phyloP scores from a whole-genome alignment of 805 yeast genomes.

The Novakomyces olei region DNA sequence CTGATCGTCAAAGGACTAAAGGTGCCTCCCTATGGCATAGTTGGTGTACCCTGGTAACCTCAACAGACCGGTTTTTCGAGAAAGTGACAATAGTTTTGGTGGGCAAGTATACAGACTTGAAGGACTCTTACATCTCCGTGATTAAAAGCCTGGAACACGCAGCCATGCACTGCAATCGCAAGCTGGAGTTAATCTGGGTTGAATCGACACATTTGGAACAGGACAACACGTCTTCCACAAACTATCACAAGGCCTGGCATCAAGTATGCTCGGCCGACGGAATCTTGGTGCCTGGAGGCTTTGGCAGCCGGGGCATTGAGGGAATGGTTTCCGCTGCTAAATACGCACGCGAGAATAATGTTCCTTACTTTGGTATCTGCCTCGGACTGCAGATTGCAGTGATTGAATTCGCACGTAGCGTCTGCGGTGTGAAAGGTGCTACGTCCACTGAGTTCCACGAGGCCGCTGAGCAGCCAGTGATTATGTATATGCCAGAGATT shows the following conservation, averaged over 20 bases:
- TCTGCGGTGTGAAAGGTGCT: conserved; percentile 41
- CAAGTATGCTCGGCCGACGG: conserved; percentile 84
- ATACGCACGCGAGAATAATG: conserved; percentile 90
- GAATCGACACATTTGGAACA: conserved; percentile 82
- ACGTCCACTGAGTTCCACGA: conserved; percentile 14
- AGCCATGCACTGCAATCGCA: conserved; percentile 70
- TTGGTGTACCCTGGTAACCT: conserved; percentile 60
- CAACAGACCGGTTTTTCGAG: conserved; percentile 60
- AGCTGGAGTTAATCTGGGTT: conserved; percentile 81
- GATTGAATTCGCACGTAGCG: conserved; percentile 72
- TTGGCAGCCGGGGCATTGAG: conserved; percentile 91
- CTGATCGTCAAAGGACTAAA: conserved; percentile 29
- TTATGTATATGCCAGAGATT: conserved; percentile 96
- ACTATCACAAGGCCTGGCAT: conserved; percentile 92
- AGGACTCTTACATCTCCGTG: conserved; percentile 86
- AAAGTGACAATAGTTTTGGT: conserved; percentile 86
- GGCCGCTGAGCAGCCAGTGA: conserved; percentile 45
- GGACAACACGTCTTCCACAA: conserved; percentile 34
- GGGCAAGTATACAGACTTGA: conserved; percentile 88
- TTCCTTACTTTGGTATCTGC: conserved; percentile 93
- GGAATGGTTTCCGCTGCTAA: conserved; percentile 95
- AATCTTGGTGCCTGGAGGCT: conserved; percentile 94
- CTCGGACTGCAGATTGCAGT: conserved; percentile 94
- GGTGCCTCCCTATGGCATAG: conserved; percentile 50
- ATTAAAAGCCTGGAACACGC: conserved; percentile 90